Evolutionary conservation across 139 green algal genomes (phyloP).

Genomic region (Ettlia oleoabundans): DNA sequence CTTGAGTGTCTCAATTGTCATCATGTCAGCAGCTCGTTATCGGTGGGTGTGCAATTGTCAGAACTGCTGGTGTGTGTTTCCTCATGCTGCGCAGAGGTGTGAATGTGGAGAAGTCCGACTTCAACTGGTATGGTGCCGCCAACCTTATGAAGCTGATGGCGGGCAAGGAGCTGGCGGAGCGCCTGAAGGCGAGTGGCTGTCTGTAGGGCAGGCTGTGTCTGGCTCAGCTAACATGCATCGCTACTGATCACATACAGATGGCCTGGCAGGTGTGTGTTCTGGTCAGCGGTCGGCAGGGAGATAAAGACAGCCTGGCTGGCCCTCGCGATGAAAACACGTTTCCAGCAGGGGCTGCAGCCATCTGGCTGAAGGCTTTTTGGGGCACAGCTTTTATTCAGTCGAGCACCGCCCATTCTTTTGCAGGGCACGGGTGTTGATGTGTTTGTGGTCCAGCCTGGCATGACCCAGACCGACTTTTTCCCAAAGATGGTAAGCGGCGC

Average conservation of each 20-base stretch:
- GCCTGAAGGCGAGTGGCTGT: not conserved
- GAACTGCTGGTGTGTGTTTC: too few relatives aligned
- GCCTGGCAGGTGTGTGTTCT: not conserved
- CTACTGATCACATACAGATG: too few relatives aligned
- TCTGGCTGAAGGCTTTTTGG: too few relatives aligned
- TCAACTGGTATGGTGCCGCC: slow-evolving; percentile 22
- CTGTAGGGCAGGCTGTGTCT: too few relatives aligned
- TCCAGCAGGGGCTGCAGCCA: too few relatives aligned
- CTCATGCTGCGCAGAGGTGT: not conserved
- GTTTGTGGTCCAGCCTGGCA: slow-evolving; percentile 43
- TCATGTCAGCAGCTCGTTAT: not conserved
- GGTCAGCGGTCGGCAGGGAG: too few relatives aligned
- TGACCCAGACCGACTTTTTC: slow-evolving; percentile 40
- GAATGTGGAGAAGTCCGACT: slow-evolving; percentile 15
- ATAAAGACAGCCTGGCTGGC: too few relatives aligned
- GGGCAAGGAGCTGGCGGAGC: slow-evolving; percentile 1
- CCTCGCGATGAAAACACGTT: too few relatives aligned
- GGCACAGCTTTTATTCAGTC: too few relatives aligned
- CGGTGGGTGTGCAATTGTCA: too few relatives aligned
- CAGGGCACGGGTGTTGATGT: slow-evolving; percentile 41
- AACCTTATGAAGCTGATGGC: slow-evolving; percentile 30
- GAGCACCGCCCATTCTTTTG: not conserved
- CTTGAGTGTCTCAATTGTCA: too few relatives aligned
- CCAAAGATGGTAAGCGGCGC: slow-evolving; percentile 8
- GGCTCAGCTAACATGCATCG: too few relatives aligned